Evolutionary conservation across 1,139 yeast species (phyloP).

Genomic region (Lodderomyces orthopsilosis): DNA sequence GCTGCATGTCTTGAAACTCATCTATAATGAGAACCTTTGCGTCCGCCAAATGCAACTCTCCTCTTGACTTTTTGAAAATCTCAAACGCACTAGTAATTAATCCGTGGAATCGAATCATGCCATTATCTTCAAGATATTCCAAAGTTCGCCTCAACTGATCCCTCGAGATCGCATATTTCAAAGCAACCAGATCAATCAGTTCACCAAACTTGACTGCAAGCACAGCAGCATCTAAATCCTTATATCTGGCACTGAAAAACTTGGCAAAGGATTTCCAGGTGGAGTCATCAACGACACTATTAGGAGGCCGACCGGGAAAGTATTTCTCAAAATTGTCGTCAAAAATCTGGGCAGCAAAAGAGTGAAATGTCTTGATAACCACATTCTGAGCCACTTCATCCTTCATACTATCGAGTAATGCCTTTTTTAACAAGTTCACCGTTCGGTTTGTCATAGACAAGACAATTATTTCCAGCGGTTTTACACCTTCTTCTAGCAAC

Average conservation of each 20-base stretch:
- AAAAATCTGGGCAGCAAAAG: conserved; percentile 40
- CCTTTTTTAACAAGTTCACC: conserved; percentile 48
- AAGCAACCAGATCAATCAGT: conserved; percentile 25
- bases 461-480: conserved; percentile 57
- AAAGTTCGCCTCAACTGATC: conserved; percentile 20
- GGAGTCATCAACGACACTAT: conserved; percentile 47
- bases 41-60: conserved; percentile 21
- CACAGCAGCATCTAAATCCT: conserved; percentile 31
- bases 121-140: conserved; percentile 25
- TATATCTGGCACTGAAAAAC: conserved; percentile 22
- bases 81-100: conserved; percentile 30
- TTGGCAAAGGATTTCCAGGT: conserved; percentile 47
- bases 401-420: conserved; percentile 23
- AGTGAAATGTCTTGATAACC: conserved; percentile 60
- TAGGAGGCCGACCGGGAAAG: conserved; percentile 40
- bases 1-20: conserved; percentile 73
- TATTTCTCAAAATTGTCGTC: conserved; percentile 50
- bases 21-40: conserved; percentile 55
- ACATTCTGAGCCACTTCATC: conserved; percentile 25
- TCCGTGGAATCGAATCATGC: conserved; percentile 38
- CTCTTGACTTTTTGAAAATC: conserved; percentile 21
- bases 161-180: conserved; percentile 20
- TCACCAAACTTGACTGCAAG: conserved; percentile 30
- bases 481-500: conserved; percentile 37
- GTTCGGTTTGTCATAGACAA: conserved; percentile 72